Conservation (phyloP, 768 basidiomycete species). For the Termitomyces eurrhizus region DNA sequence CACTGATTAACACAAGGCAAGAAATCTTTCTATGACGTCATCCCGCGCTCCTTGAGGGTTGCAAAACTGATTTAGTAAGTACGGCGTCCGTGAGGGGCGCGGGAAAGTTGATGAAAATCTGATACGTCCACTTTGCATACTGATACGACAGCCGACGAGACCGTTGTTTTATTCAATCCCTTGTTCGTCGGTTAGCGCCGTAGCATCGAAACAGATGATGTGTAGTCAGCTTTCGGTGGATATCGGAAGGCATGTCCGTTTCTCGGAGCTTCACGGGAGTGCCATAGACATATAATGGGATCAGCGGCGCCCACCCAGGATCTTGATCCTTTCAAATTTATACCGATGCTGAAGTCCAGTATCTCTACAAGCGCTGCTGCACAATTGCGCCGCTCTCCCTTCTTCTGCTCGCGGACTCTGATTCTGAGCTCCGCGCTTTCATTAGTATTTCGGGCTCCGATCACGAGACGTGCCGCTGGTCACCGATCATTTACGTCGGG, state of each 20-base stretch:
- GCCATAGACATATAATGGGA: constrained; percentile 12
- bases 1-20: constrained; percentile 1
- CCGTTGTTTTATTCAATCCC: neutral
- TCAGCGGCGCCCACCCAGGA: neutral
- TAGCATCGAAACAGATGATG: neutral
- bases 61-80: neutral
- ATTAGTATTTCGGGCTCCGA: neutral
- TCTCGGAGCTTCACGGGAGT: constrained; percentile 16
- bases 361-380: constrained; percentile 7
- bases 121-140: no score
- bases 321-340: neutral
- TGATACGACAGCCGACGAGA: neutral
- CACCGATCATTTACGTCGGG: constrained; percentile 17
- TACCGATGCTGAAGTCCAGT: constrained; percentile 13
- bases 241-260: constrained; percentile 6
- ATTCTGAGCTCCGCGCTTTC: neutral
- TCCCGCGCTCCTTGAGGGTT: neutral
- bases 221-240: constrained; percentile 9
- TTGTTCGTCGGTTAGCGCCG: neutral
- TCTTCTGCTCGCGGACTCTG: constrained; percentile 10
- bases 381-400: constrained; percentile 10
- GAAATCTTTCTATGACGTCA: constrained; percentile 4
- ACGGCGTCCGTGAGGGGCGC: neutral
- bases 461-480: neutral
- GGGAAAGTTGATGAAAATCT: neutral